A percentile compares a stretch with the other conserved stretches of the same genome.
These are phyloP conservation scores for Fagus crenata DNA, from an alignment of 306 rosid genomes.

Conservation along the genomic window DNA sequence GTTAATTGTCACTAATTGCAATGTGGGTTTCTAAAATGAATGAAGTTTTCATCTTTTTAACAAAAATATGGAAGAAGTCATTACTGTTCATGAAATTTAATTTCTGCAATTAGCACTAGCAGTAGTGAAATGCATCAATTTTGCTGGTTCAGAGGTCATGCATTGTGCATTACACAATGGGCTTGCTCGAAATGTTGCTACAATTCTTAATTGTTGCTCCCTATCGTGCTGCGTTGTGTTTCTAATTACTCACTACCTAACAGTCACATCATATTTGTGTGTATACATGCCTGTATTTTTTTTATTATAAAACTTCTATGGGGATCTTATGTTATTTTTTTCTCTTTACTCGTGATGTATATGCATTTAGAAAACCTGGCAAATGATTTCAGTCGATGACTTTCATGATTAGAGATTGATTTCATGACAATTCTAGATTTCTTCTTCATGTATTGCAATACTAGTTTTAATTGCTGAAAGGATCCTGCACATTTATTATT, in stretches of 20 bases:
- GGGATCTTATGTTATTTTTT: not conserved
- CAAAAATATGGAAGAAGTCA: not conserved
- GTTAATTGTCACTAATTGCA: conserved; percentile 1
- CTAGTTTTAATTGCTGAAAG: conserved; percentile 4
- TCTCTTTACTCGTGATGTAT: no score
- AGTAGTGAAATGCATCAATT: not conserved
- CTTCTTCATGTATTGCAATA: not conserved
- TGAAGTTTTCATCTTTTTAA: not conserved
- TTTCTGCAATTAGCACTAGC: not conserved
- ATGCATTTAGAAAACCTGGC: not conserved
- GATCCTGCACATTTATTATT: not conserved
- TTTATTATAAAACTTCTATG: not conserved
- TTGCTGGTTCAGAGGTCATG: not conserved
- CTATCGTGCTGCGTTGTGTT: not conserved
- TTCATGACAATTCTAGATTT: not conserved
- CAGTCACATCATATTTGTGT: not conserved
- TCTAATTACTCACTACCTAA: not conserved
- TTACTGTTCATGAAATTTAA: not conserved
- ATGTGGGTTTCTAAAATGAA: not conserved
- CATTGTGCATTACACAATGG: not conserved
- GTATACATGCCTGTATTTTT: no score
- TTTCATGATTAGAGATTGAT: not conserved
- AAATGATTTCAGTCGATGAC: not conserved
- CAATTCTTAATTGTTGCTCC: not conserved
- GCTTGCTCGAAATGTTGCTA: not conserved